phyloP scores from a whole-genome alignment of 2,329 filamentous ascomycete species.

The Sordariomycetes sp. region DNA sequence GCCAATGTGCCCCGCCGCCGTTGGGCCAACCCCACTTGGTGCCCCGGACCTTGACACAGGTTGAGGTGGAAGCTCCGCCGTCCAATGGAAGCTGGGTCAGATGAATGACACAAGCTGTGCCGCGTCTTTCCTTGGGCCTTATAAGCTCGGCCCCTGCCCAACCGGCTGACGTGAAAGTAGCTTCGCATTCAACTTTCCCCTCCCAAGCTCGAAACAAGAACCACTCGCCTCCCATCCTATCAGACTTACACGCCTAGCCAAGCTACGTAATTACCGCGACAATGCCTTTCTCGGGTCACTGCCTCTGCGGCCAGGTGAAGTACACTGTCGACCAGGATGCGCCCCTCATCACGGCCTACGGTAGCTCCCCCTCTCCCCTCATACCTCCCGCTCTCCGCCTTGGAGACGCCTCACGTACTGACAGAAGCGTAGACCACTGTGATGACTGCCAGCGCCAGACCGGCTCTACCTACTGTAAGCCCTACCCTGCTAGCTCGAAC shows the following conservation, averaged over 20 bases:
- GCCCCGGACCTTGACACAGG: not conserved
- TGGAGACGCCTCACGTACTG: not conserved
- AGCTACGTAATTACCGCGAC: slow-evolving; percentile 15
- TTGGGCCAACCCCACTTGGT: not conserved
- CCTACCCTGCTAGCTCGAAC: not conserved
- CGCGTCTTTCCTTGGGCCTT: not conserved
- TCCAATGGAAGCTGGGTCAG: not conserved
- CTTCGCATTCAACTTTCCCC: not conserved
- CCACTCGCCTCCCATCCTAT: not conserved
- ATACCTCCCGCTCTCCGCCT: not conserved
- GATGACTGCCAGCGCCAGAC: slow-evolving; percentile 63
- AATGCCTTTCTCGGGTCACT: slow-evolving; percentile 60
- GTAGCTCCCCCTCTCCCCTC: not conserved
- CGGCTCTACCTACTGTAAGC: slow-evolving; percentile 57
- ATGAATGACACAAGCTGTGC: not conserved
- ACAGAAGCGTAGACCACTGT: slow-evolving; percentile 39
- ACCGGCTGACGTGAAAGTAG: not conserved
- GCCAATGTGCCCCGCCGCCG: not conserved
- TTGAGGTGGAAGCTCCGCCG: not conserved
- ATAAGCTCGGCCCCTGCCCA: not conserved
- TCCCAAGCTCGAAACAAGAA: not conserved
- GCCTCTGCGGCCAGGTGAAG: slow-evolving; percentile 61
- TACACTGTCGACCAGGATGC: slow-evolving; percentile 48
- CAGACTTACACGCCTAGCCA: not conserved
- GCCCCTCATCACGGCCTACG: slow-evolving; percentile 49